Percentiles rank a stretch among this genome's conserved stretches.
These are phyloP conservation scores for Babesia gibsoni DNA, from an alignment of 169 alveolate genomes.

Conservation along the genomic window DNA sequence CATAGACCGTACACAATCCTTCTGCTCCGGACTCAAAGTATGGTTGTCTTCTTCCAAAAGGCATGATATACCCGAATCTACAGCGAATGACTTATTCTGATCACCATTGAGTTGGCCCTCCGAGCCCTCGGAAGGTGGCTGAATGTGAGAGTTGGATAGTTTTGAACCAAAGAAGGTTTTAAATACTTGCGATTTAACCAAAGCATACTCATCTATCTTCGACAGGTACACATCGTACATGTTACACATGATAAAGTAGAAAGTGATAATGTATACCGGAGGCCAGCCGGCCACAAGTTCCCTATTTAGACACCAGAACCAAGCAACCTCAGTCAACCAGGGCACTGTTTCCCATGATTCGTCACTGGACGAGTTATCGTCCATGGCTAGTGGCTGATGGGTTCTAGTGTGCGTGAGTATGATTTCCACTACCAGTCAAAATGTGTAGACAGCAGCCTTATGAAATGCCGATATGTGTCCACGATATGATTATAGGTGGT, in stretches of 20 bases:
- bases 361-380: not conserved
- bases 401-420: not conserved
- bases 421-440: not conserved
- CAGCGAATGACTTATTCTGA: not conserved
- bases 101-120: not conserved
- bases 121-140: not conserved
- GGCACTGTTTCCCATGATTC: not conserved
- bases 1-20: not conserved
- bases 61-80: constrained; percentile 1
- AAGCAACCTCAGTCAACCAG: constrained; percentile 8
- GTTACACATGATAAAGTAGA: constrained; percentile 6
- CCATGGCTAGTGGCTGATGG: not conserved
- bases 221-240: constrained; percentile 21
- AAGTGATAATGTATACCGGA: constrained; percentile 10
- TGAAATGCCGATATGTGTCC: not conserved
- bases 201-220: constrained; percentile 18
- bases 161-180: constrained; percentile 5
- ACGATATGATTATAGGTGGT: not conserved
- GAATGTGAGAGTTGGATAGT: not conserved
- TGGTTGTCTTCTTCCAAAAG: constrained; percentile 4
- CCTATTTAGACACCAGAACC: constrained; percentile 36
- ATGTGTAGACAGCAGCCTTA: not conserved
- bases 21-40: not conserved
- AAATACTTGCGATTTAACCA: not conserved
- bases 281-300: constrained; percentile 11